Conservation (phyloP, 768 basidiomycete species). For the Leccinum rimulosum region DNA sequence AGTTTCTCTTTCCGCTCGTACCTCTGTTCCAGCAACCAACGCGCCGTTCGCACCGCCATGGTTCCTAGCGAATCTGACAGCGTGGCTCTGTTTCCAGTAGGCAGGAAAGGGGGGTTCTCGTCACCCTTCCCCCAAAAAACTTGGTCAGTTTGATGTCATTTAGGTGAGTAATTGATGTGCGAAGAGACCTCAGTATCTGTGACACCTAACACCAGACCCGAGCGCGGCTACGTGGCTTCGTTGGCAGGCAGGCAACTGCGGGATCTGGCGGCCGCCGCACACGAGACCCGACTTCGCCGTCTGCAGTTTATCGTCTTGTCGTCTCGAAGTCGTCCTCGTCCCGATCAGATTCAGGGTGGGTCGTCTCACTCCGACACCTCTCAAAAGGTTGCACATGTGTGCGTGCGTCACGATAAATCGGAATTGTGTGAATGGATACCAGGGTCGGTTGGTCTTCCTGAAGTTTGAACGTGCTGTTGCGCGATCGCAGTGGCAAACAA, state of each 20-base stretch:
- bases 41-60: too few relatives aligned
- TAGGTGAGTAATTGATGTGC: not conserved
- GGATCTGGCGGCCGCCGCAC: too few relatives aligned
- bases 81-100: not conserved
- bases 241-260: too few relatives aligned
- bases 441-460: not conserved
- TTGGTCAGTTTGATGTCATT: not conserved
- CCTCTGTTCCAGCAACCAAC: too few relatives aligned
- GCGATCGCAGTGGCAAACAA: not conserved
- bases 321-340: not conserved
- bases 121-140: not conserved
- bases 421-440: not conserved
- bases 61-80: too few relatives aligned
- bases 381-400: not conserved
- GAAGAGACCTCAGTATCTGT: not conserved
- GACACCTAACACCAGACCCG: not conserved
- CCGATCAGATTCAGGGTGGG: not conserved
- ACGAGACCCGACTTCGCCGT: not conserved
- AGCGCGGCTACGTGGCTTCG: too few relatives aligned
- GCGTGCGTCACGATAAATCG: not conserved
- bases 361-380: not conserved
- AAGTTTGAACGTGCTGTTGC: not conserved
- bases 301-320: not conserved
- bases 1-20: too few relatives aligned
- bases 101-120: not conserved